Evolutionary conservation across 768 basidiomycete species (phyloP).

Genomic region (Termitomyces bulborhizus): DNA sequence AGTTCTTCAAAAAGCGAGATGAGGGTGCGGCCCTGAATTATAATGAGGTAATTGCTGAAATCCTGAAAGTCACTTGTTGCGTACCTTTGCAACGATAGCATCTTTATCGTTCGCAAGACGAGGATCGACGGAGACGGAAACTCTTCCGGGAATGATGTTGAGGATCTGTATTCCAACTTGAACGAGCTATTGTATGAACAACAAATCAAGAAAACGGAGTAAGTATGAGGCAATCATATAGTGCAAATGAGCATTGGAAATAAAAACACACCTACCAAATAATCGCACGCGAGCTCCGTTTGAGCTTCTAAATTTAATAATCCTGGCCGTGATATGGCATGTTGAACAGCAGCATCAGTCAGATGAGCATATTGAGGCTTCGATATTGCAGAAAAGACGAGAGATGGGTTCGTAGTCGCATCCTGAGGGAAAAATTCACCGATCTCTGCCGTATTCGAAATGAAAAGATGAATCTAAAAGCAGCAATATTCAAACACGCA

Average conservation of each 20-base stretch:
- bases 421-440: slow-evolving; percentile 24
- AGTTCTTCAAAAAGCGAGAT: slow-evolving; percentile 24
- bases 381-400: slow-evolving; percentile 25
- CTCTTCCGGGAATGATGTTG: slow-evolving; percentile 26
- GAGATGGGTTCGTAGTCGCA: slow-evolving; percentile 31
- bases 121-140: slow-evolving; percentile 30
- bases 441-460: slow-evolving; percentile 17
- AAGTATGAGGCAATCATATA: no score
- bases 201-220: no score
- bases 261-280: slow-evolving; percentile 16
- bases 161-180: slow-evolving; percentile 26
- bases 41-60: no score
- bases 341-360: slow-evolving; percentile 22
- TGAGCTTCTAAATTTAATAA: slow-evolving; percentile 11
- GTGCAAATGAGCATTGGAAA: not conserved
- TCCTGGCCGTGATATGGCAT: slow-evolving; percentile 13
- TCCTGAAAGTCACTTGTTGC: not conserved
- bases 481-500: slow-evolving; percentile 8
- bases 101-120: slow-evolving; percentile 22
- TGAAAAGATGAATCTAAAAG: not conserved
- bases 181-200: slow-evolving; percentile 21
- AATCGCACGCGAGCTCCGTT: slow-evolving; percentile 23
- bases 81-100: slow-evolving; percentile 22
- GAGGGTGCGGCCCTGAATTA: slow-evolving; percentile 18
- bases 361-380: slow-evolving; percentile 26